Evolutionary conservation across 495 filamentous ascomycete species (phyloP), one percentile per base, ranked within the genome.

Genomic region (Xylaria nigripes): DNA sequence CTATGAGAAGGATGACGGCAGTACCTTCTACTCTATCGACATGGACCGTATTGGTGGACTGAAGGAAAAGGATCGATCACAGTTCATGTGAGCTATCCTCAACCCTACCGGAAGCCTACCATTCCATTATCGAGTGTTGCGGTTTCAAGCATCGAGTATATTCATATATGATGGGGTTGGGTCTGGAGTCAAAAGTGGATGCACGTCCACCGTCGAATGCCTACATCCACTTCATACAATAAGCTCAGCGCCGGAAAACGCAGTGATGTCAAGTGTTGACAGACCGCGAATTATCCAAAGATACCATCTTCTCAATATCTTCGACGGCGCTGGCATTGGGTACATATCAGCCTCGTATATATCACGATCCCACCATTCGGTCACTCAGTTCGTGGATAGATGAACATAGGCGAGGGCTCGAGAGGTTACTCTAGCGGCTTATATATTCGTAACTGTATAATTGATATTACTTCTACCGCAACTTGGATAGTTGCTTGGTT

Each of bases 41-140:
- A 82, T 98, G 54, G 90, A 97, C 47, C 86, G 87, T 53, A 93
- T 98, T 65, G 93, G 93, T 51, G 93, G 94, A 29, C 71, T 97
- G 51, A 94, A 89, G 70, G 94, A 97, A 79, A 95, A 90, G 75
- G 80, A 83, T 58, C 57, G 58, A 47, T 58, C 61, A 38, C 56
- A 58, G 67, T 76, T 69, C 64, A 61, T 56, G 45, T 75, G 63
- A 45, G 36, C 48, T 30, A 51, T 55, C 48, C 40, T 48, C 16
- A 2, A 19, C 19, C 6, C 15, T 18, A 23, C 13, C 18, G 9
- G 18, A 18, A 15, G 6, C 45, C 2, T 15, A 12, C 32, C 32
- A 43, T 25, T 18, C 2, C 32, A 10, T 43, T 23, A 19, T 38
- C 32, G 15, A 21, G 27, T 38, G 25, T 19, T 22, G 40, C 22